Percentiles rank a stretch among this genome's conserved stretches.
phyloP scores from a whole-genome alignment of 2,329 filamentous ascomycete species.

The Coniochaeta prunicola region DNA sequence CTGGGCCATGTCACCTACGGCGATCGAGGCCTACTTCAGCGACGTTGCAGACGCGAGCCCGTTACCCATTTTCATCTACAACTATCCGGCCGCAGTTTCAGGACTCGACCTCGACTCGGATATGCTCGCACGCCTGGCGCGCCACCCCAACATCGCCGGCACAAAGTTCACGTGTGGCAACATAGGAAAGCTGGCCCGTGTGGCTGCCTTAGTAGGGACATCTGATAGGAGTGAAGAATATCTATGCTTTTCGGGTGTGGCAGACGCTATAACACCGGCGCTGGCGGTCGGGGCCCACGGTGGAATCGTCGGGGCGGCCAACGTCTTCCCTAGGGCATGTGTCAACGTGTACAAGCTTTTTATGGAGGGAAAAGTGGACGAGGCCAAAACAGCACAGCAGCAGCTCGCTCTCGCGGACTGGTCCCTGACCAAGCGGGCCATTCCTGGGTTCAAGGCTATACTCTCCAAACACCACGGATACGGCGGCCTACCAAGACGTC shows the following conservation, averaged over 20 bases:
- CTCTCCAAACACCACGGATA: constrained; percentile 42
- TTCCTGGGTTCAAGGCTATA: constrained; percentile 15
- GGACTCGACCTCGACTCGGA: constrained; percentile 22
- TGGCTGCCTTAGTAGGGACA: not conserved
- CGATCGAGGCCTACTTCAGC: constrained; percentile 24
- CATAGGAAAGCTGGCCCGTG: constrained; percentile 19
- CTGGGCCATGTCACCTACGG: constrained; percentile 23
- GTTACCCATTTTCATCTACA: constrained; percentile 19
- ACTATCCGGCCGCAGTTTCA: constrained; percentile 25
- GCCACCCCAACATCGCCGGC: constrained; percentile 19
- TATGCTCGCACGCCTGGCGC: constrained; percentile 12
- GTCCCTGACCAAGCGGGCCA: constrained; percentile 14
- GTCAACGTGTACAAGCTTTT: constrained; percentile 14
- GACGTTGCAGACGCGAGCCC: constrained; percentile 27
- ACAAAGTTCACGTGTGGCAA: constrained; percentile 21
- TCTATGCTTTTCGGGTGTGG: constrained; percentile 34
- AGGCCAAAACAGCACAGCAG: constrained; percentile 12
- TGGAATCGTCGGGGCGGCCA: constrained; percentile 38
- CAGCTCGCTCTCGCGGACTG: constrained; percentile 12
- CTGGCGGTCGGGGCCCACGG: constrained; percentile 30
- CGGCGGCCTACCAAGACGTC: constrained; percentile 44
- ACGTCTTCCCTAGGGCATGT: constrained; percentile 32
- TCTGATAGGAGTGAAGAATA: constrained; percentile 24
- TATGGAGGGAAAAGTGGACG: constrained; percentile 7
- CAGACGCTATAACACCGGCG: constrained; percentile 33